Evolutionary conservation across 805 yeast genomes (phyloP), one percentile per base, ranked within the genome.

Genomic region (Cyberlindnera xishuangbannaensis): DNA sequence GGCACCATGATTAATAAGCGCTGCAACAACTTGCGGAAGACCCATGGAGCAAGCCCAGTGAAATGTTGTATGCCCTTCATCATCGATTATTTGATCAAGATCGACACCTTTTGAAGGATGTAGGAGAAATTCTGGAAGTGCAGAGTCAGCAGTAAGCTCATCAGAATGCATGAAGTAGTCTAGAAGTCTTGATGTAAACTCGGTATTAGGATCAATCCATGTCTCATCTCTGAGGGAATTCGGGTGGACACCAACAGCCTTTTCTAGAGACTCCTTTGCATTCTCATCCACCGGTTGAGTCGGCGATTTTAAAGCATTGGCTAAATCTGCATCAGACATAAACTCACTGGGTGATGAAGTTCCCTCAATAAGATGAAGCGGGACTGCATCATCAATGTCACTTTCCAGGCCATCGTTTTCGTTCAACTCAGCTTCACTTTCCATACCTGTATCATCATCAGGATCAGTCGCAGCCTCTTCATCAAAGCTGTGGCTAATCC

Each of bases 41-140:
- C 97, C 98, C 73, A 92, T 86, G 1, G 97, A 83, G 40, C 97
- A 86, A 0, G 97, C 95, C 97, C 97, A 92, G 59, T 92, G 98
- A 46, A 92, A 77, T 2, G 95, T 82, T 0, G 96, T 83, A 53
- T 92, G 94, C 2, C 95, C 94, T 52, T 92, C 97, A 38, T 84
- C 88, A 55, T 92, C 98, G 17, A 92, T 84, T 4, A 86, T 78
- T 33, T 82, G 84, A 53, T 66, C 78, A 40, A 83, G 70, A 44
- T 83, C 75, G 47, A 82, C 78, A 34, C 73, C 80, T 16, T 69
- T 65, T 2, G 83, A 78, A 1, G 85, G 80, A 44, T 75, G 67
- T 24, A 70, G 61, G 12, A 84, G 61, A 49, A 83, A 77, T 16
- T 70, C 74, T 0, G 95, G 95, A 18, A 83, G 65, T 4, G 56